phyloP scores from a whole-genome alignment of 169 alveolate genomes.

The Miamiensis avidus region DNA sequence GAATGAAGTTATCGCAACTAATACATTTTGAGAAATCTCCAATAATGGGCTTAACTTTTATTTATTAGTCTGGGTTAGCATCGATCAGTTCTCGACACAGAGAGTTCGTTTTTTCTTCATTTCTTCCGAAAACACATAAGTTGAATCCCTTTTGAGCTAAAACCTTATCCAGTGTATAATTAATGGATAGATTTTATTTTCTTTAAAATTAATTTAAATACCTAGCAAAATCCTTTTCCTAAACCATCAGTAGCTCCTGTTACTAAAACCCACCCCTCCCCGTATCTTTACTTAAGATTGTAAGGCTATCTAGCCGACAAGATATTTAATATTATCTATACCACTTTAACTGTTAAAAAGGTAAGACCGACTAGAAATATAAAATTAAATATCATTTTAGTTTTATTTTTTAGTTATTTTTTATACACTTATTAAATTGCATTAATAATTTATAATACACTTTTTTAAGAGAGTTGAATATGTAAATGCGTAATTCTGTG shows the following conservation, averaged over 20 bases:
- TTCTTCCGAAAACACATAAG: neutral
- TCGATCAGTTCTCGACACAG: neutral
- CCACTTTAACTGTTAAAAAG: too few species aligned
- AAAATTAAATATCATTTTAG: neutral
- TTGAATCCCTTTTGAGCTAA: neutral
- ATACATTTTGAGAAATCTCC: neutral
- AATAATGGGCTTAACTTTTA: neutral
- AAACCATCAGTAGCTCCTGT: neutral
- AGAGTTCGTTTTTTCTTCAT: neutral
- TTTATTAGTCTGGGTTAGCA: neutral
- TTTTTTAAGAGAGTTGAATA: too few species aligned
- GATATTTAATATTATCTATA: too few species aligned
- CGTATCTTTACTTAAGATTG: neutral
- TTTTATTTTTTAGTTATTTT: too few species aligned
- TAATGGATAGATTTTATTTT: too few species aligned
- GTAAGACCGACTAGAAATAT: neutral
- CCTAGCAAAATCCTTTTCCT: neutral
- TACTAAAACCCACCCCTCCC: neutral
- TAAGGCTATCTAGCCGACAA: neutral
- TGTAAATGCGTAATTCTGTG: too few species aligned
- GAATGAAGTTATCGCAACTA: neutral
- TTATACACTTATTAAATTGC: too few species aligned
- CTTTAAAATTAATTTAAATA: too few species aligned
- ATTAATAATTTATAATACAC: too few species aligned
- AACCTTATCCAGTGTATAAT: neutral